Evolutionary conservation across 805 yeast genomes (phyloP), one percentile per base, ranked within the genome.

Genomic region (Dipodascus geniculatus): DNA sequence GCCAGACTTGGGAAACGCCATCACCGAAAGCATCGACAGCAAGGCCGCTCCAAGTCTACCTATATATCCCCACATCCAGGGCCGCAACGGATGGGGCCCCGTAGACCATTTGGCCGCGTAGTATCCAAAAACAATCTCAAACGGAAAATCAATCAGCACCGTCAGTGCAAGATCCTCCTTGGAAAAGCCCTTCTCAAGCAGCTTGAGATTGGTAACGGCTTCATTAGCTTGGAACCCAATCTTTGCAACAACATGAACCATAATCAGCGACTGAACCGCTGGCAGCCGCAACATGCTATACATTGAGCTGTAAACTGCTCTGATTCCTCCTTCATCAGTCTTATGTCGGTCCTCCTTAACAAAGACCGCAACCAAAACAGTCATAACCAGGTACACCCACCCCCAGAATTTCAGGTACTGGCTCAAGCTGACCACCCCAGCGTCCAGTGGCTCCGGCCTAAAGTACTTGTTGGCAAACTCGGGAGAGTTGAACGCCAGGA

Each of bases 191-290:
- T 83, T 84, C 65, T 93, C 99, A 3, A 93, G 71, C 22, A 93
- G 73, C 66, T 91, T 93, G 60, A 93, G 76, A 64, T 91, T 91
- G 0, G 98, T 93, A 24, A 95, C 97, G 4, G 93, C 89, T 68
- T 93, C 99, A 63, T 90, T 93, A 24, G 90, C 96, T 65, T 90
- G 96, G 68, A 93, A 93, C 1, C 96, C 98, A 55, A 91, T 75
- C 64, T 93, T 93, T 42, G 95, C 82, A 9, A 88, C 67, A 48
- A 93, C 67, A 62, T 89, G 90, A 6, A 93, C 79, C 1, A 81
- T 58, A 20, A 88, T 82, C 60, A 93, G 80, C 3, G 82, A 74
- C 65, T 81, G 89, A 48, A 93, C 84, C 56, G 87, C 81, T 9
- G 81, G 78, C 23, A 75, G 70, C 48, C 65, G 64, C 54, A 85